phyloP scores from a whole-genome alignment of 768 basidiomycete species.

The Panaeolus cyanescens region DNA sequence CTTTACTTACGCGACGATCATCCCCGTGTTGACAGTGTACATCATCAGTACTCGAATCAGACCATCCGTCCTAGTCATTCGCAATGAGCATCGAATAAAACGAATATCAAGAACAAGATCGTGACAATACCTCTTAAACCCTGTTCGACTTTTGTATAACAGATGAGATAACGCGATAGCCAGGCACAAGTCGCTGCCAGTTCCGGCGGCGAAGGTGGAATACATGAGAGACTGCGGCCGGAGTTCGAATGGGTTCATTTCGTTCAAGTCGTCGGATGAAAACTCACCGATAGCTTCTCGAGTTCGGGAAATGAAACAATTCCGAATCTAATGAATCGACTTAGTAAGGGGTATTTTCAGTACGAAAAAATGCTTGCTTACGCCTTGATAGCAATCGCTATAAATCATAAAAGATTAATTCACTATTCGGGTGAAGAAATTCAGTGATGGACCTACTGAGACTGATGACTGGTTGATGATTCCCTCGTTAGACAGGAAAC shows the following conservation, averaged over 20 bases:
- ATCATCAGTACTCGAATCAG: constrained; percentile 48
- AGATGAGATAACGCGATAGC: constrained; percentile 50
- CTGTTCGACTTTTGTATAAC: constrained; percentile 50
- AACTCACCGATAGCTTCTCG: constrained; percentile 36
- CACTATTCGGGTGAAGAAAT: not conserved
- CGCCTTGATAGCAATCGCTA: constrained; percentile 58
- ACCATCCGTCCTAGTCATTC: constrained; percentile 45
- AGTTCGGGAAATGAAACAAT: constrained; percentile 38
- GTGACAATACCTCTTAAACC: constrained; percentile 43
- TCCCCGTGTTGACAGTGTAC: constrained; percentile 58
- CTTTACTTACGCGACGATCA: constrained; percentile 40
- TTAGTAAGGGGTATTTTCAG: not conserved
- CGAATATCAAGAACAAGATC: not conserved
- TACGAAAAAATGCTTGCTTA: constrained; percentile 24
- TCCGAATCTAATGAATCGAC: constrained; percentile 33
- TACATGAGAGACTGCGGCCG: constrained; percentile 47
- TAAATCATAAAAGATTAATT: not conserved
- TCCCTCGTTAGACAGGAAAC: not conserved
- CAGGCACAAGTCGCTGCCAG: constrained; percentile 54
- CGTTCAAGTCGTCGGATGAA: not conserved
- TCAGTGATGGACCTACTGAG: not conserved
- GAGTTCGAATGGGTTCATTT: constrained; percentile 7
- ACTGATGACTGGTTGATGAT: not conserved
- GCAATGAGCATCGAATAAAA: not conserved
- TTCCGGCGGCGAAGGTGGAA: constrained; percentile 49